These are phyloP conservation scores for Globisporangium rhizosaccharum DNA, from an alignment of 352 stramenopile species.

Conservation along the genomic window DNA sequence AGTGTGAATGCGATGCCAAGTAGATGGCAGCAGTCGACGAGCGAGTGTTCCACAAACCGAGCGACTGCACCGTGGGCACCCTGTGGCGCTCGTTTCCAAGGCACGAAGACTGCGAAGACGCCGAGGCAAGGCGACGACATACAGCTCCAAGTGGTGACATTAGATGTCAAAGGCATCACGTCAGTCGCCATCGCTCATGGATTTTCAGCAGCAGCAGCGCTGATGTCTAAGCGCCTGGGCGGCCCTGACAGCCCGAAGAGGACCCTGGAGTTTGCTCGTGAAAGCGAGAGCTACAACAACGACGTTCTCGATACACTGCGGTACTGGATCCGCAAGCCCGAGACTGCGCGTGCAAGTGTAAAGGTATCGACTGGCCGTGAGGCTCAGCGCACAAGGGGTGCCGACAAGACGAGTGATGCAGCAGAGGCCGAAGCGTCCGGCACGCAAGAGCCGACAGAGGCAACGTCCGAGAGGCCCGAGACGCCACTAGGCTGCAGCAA, in stretches of 20 bases:
- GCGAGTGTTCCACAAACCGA: background rate
- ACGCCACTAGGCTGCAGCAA: conserved; percentile 16
- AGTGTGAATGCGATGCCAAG: conserved; percentile 17
- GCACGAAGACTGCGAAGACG: background rate
- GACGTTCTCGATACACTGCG: conserved; percentile 10
- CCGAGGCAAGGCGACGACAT: background rate
- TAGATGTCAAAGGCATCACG: too few species aligned
- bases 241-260: too few species aligned
- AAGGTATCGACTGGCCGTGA: background rate
- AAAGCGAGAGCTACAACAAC: background rate
- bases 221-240: too few species aligned
- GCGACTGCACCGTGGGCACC: conserved; percentile 38
- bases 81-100: conserved; percentile 22
- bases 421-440: background rate
- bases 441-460: background rate
- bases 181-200: too few species aligned
- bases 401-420: background rate
- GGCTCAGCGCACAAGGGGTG: background rate
- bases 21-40: background rate
- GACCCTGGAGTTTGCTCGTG: background rate
- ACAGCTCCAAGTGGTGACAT: background rate
- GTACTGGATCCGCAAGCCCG: conserved; percentile 7
- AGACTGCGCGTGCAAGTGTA: background rate
- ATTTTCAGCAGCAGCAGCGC: background rate
- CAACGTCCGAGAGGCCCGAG: background rate